Base-by-base conservation (phyloP, 768 basidiomycete genomes). In the Psilocybe subaeruginosa region DNA sequence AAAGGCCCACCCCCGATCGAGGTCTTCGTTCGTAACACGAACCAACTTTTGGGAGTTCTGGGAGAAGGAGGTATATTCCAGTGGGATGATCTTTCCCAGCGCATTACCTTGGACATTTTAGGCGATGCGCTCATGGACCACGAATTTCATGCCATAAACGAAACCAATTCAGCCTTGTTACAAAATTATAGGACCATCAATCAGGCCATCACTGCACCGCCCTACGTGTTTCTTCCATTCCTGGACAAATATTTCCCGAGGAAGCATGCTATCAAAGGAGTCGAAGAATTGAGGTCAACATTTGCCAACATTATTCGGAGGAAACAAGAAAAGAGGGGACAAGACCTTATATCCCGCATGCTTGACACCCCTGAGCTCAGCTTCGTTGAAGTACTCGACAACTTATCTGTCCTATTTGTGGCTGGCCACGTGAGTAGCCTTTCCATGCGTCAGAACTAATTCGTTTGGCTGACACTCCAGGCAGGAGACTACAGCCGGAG, bases 311-410 rank as follows among this genome's bases (percentile, higher is more conserved):
- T 54, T 8, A 23, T 54, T 4, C 35, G 41, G 23, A 16, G 27
- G n/a, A 54, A 54, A 37, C 37, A 54, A 23, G 53, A 54, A n/a
- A 54, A 54, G 11, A 54, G 41, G 41, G 53, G 53, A 8, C 37
- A 54, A 8, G 53, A 54, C n/a, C 23, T 54, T 35, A 19, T 54
- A 12, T 39, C 53, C 11, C 27, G 41, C 17, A 39, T 54, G 37
- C 14, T 54, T 5, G 53, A 54, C n/a, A 39, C 37, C 12, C 53
- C 53, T 0, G 53, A 39, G 27, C 37, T 54, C 19, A 54, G 35
- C 16, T 35, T 39, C 37, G 35, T 39, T 27, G 53, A 54, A 19
- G 37, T 39, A 11, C 35, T 35, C 37, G 53, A 54, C 37, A 54
- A 54, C n/a, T 27, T 54, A 23, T 54, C 23, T 23, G 39, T 39